Evolutionary conservation across 805 yeast species (phyloP), one percentile per base, ranked within the genome.

Genomic region (Huiozyma sinensis): DNA sequence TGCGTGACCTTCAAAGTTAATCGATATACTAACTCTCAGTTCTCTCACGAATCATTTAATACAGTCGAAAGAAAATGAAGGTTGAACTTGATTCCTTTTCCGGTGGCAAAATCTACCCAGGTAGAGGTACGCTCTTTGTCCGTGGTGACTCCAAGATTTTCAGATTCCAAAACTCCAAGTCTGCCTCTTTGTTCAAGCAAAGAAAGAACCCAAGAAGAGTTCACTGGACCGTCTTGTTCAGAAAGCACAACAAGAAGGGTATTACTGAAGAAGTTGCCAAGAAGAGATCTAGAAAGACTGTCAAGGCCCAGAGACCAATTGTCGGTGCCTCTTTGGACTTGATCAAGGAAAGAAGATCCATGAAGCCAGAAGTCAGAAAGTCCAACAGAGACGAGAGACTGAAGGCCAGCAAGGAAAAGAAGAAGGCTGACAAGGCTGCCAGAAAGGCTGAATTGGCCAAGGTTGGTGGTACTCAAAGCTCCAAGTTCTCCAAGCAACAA

Each of bases 131-230:
- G 71, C 82, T 92, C 72, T 92, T 86, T 70, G 88, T 92, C 75
- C 88, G 99, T 77, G 97, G 97, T 67, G 99, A 92, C 87, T 89
- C 97, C 69, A 92, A 92, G 82, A 75, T 89, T 68, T 92, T 92
- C 95, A 89, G 99, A 82, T 92, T 92, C 92, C 94, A 84, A 73
- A 81, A 85, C 72, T 84, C 97, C 63, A 92, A 92, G 77, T 80
- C 95, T 69, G 90, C 95, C 66, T 88, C 97, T 70, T 83, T 92
- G 68, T 92, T 92, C 92, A 81, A 82, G 69, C 99, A 92, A 81
- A 88, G 97, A 83, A 92, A 92, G 95, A 92, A 92, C 89, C 99
- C 99, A 77, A 89, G 99, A 83, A 85, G 96, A 82, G 81, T 92
- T 71, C 81, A 97, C 57, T 92, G 99, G 99, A 92, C 99, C 60